Percentiles rank a stretch among this genome's conserved stretches.
Evolutionary conservation across 2,329 filamentous ascomycete species (phyloP).

Genomic region (Neopestalotiopsis rosae): DNA sequence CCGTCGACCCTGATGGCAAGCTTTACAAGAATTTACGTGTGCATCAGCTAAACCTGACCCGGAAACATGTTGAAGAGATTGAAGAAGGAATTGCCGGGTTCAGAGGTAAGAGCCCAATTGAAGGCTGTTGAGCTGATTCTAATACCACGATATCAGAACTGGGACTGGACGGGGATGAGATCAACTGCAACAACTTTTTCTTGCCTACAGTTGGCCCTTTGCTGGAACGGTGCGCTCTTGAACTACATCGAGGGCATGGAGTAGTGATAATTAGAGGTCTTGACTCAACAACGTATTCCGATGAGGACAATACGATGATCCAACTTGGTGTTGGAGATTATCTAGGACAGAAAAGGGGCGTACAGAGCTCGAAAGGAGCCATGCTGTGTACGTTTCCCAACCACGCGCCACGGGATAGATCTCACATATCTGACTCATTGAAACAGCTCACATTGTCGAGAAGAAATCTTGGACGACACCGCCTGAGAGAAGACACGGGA

Average conservation of each 20-base stretch:
- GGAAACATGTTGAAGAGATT: conserved; percentile 25
- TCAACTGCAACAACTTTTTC: conserved; percentile 44
- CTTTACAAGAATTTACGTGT: not conserved
- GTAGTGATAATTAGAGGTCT: conserved; percentile 62
- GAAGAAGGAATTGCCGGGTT: not conserved
- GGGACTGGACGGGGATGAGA: conserved; percentile 42
- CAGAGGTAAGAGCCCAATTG: not conserved
- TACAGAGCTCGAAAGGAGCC: conserved; percentile 54
- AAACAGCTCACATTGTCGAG: conserved; percentile 52
- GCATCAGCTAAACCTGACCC: not conserved
- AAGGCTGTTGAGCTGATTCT: not conserved
- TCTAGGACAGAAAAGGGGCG: conserved; percentile 58
- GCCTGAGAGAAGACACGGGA: conserved; percentile 50
- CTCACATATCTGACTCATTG: not conserved
- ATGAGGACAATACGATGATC: conserved; percentile 59
- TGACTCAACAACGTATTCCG: conserved; percentile 49
- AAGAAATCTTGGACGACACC: conserved; percentile 51
- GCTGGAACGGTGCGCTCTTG: conserved; percentile 40
- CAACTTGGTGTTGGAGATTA: conserved; percentile 63
- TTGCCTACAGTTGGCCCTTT: conserved; percentile 41
- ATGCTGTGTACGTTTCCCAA: conserved; percentile 47
- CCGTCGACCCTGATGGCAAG: conserved; percentile 14
- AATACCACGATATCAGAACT: conserved; percentile 27
- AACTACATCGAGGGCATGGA: conserved; percentile 50
- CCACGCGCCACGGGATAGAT: too few species aligned